Percentiles rank a stretch among this genome's conserved stretches.
phyloP scores from a whole-genome alignment of 441 rosid species.

The Arabidopsis lyrata region DNA sequence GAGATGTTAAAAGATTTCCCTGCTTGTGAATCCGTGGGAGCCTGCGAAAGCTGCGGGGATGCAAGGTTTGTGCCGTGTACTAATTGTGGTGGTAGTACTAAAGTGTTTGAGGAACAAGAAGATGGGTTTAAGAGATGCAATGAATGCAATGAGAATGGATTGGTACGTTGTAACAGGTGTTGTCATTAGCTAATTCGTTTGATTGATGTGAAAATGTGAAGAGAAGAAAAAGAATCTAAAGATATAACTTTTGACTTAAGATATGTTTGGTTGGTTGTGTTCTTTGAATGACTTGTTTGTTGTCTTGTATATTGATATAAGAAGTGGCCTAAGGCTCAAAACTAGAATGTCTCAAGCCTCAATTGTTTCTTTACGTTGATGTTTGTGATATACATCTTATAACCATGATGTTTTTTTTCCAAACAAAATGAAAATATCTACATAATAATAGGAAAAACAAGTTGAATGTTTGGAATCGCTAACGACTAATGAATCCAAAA shows the following conservation, averaged over 20 bases:
- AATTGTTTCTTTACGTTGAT: background rate
- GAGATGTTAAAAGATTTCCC: constrained; percentile 72
- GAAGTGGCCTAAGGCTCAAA: constrained; percentile 10
- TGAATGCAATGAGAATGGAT: constrained; percentile 85
- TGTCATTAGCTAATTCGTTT: constrained; percentile 45
- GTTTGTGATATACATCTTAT: background rate
- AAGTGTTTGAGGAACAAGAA: constrained; percentile 66
- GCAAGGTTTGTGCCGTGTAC: constrained; percentile 84
- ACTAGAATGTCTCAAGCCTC: background rate
- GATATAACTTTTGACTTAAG: constrained; percentile 20
- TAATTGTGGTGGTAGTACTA: constrained; percentile 80
- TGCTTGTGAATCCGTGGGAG: constrained; percentile 45
- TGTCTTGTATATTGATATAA: constrained; percentile 30
- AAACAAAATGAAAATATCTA: background rate
- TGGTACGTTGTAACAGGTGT: constrained; percentile 81
- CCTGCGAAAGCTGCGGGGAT: constrained; percentile 81
- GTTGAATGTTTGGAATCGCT: too few species aligned
- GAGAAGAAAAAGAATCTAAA: constrained; percentile 14
- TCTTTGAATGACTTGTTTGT: constrained; percentile 20
- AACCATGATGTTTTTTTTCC: background rate
- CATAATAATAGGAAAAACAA: too few species aligned
- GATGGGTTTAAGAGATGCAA: constrained; percentile 64
- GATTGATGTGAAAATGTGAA: constrained; percentile 25
- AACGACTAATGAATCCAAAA: too few species aligned
- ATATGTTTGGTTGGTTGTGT: constrained; percentile 29